These are phyloP conservation scores for Neurospora discreta DNA, from an alignment of 495 filamentous ascomycete species.

Conservation along the genomic window DNA sequence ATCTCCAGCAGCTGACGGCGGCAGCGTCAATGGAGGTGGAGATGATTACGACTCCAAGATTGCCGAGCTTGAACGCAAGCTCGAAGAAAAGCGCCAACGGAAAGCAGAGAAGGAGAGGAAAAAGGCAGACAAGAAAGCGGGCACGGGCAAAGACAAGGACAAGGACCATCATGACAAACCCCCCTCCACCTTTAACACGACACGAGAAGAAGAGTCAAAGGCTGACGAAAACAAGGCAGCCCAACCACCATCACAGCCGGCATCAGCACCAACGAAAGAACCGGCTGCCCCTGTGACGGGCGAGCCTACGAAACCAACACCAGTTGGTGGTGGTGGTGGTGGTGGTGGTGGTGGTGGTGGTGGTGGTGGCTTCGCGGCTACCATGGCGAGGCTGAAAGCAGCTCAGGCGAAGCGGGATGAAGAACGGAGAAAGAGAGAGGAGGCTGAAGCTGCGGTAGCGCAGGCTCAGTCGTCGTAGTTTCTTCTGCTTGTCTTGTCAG, in stretches of 20 bases:
- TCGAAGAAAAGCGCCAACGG: conserved; percentile 18
- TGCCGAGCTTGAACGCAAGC: conserved; percentile 28
- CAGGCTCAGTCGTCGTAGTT: background rate
- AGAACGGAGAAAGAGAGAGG: conserved; percentile 11
- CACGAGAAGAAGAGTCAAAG: conserved; percentile 11
- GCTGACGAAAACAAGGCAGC: conserved; percentile 20
- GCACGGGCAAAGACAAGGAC: conserved; percentile 13
- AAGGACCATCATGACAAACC: conserved; percentile 1
- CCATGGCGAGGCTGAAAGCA: conserved; percentile 28
- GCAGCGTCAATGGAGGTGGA: background rate
- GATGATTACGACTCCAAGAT: conserved; percentile 27
- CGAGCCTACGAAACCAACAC: background rate
- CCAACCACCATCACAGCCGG: background rate
- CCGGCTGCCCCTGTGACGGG: background rate
- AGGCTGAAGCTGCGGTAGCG: conserved; percentile 16
- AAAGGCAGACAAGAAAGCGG: conserved; percentile 18
- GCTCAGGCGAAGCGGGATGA: conserved; percentile 29
- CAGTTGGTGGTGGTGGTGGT: conserved; percentile 6
- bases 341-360: conserved; percentile 5
- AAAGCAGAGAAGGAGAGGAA: conserved; percentile 25
- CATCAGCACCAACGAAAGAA: background rate
- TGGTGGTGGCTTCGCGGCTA: conserved; percentile 21
- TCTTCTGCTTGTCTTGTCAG: background rate
- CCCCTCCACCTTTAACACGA: conserved; percentile 3
- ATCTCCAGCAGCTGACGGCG: conserved; percentile 2